Evolutionary conservation across 441 rosid species (phyloP).

Genomic region (Erodium moschatum): DNA sequence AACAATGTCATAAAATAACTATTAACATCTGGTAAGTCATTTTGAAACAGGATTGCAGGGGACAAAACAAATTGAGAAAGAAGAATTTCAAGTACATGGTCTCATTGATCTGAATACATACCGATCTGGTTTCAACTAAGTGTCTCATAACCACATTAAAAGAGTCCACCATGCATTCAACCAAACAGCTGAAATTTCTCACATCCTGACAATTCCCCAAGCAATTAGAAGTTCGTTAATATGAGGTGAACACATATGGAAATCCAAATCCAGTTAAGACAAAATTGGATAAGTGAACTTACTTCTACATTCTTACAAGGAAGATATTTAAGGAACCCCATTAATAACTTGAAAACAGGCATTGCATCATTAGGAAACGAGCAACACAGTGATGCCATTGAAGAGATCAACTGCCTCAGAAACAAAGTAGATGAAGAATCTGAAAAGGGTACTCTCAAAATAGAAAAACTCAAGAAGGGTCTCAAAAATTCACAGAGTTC

Average conservation of each 20-base stretch:
- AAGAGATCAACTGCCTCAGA: conserved; percentile 49
- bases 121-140: conserved; percentile 40
- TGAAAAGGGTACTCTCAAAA: conserved; percentile 42
- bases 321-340: conserved; percentile 43
- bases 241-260: background rate
- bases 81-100: background rate
- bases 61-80: conserved; percentile 7
- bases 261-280: background rate
- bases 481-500: conserved; percentile 68
- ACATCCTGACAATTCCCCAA: conserved; percentile 46
- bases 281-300: conserved; percentile 22
- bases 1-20: background rate
- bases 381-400: conserved; percentile 75
- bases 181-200: conserved; percentile 33
- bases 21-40: no score
- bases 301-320: conserved; percentile 46
- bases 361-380: conserved; percentile 50
- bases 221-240: conserved; percentile 18
- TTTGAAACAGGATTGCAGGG: conserved; percentile 8
- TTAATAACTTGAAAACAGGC: conserved; percentile 51
- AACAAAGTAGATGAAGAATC: conserved; percentile 39
- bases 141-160: conserved; percentile 53
- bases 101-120: conserved; percentile 30
- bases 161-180: conserved; percentile 54
- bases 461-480: conserved; percentile 51